These are phyloP conservation scores for Pythium coloratum DNA, from an alignment of 352 stramenopile genomes.

Conservation along the genomic window DNA sequence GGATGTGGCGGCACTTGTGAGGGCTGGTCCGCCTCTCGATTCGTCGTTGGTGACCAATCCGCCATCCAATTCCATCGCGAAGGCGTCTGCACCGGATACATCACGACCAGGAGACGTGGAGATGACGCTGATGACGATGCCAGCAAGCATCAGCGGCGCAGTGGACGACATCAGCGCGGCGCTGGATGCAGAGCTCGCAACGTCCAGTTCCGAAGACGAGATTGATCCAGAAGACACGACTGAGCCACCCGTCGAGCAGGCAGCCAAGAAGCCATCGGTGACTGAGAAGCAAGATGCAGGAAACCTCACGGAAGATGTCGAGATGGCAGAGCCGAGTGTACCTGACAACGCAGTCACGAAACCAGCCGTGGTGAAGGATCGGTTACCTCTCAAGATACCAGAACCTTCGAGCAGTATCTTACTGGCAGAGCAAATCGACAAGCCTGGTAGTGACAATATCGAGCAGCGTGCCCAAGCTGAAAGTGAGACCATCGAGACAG, in stretches of 20 bases:
- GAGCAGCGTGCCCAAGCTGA: too few species aligned
- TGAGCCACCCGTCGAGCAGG: background rate
- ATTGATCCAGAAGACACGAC: background rate
- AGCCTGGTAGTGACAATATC: background rate
- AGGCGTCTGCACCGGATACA: background rate
- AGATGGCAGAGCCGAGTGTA: background rate
- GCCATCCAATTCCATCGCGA: background rate
- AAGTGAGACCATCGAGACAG: background rate
- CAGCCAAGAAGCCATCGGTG: background rate
- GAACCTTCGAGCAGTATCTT: background rate
- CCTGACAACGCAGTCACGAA: background rate
- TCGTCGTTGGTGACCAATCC: background rate
- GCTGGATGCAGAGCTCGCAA: conserved; percentile 1
- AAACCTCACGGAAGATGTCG: background rate
- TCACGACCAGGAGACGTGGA: background rate
- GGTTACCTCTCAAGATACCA: background rate
- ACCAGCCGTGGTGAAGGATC: background rate
- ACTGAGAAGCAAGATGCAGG: background rate
- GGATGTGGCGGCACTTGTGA: background rate
- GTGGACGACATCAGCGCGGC: conserved; percentile 1
- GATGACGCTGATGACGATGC: background rate
- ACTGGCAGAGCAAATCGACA: background rate
- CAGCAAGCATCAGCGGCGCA: background rate
- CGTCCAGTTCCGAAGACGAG: background rate
- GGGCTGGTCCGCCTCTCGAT: background rate